Conservation (phyloP, 2,329 filamentous ascomycete genomes). For the Waltergamsia citrina region DNA sequence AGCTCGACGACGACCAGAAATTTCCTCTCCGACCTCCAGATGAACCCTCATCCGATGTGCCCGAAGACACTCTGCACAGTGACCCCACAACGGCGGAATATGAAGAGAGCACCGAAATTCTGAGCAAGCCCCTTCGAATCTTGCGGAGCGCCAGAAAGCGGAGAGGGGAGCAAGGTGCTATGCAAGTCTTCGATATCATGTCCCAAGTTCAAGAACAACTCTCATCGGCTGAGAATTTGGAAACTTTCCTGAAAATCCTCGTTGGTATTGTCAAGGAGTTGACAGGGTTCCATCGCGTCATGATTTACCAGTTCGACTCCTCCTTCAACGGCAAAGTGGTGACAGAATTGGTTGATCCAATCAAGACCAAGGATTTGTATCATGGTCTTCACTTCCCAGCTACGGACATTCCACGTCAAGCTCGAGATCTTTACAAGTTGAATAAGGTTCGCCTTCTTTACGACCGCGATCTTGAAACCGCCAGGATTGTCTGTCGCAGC, state of each 20-base stretch:
- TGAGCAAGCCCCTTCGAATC: slow-evolving; percentile 69
- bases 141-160: slow-evolving; percentile 66
- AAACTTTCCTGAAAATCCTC: slow-evolving; percentile 68
- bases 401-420: slow-evolving; percentile 77
- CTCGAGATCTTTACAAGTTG: slow-evolving; percentile 78
- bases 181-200: slow-evolving; percentile 89
- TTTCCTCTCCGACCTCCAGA: slow-evolving; percentile 57
- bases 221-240: slow-evolving; percentile 59
- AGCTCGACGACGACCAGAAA: slow-evolving; percentile 66
- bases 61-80: slow-evolving; percentile 65
- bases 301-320: slow-evolving; percentile 87
- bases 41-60: slow-evolving; percentile 49
- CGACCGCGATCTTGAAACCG: slow-evolving; percentile 71
- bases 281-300: slow-evolving; percentile 83
- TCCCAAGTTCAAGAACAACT: slow-evolving; percentile 86
- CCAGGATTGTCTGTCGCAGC: slow-evolving; percentile 72
- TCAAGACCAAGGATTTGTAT: slow-evolving; percentile 72
- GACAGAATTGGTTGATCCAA: slow-evolving; percentile 75
- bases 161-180: slow-evolving; percentile 69
- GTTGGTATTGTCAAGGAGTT: slow-evolving; percentile 83
- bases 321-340: slow-evolving; percentile 79
- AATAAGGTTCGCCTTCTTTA: slow-evolving; percentile 86
- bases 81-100: slow-evolving; percentile 67
- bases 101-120: slow-evolving; percentile 63
- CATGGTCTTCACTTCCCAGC: slow-evolving; percentile 84